Evolutionary conservation across 2,329 filamentous ascomycete genomes (phyloP).

Genomic region (Diaporthe batatas): DNA sequence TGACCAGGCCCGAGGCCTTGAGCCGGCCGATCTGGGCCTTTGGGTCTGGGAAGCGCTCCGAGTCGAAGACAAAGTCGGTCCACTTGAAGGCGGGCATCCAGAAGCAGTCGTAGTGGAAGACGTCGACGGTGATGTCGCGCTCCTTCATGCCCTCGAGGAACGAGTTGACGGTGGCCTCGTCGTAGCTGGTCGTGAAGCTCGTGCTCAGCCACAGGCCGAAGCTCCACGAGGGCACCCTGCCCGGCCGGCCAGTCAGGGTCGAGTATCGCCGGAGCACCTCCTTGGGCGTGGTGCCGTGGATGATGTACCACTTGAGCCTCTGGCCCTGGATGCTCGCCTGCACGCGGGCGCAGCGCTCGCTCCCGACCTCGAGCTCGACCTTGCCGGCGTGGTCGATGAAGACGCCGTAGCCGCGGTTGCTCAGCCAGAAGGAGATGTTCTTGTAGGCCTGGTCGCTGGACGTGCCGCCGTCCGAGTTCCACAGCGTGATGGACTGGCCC

Average conservation of each 20-base stretch:
- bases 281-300: conserved; percentile 79
- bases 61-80: conserved; percentile 81
- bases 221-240: conserved; percentile 78
- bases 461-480: conserved; percentile 75
- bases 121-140: conserved; percentile 74
- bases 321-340: conserved; percentile 79
- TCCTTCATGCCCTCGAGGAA: conserved; percentile 79
- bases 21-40: conserved; percentile 73
- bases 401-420: conserved; percentile 80
- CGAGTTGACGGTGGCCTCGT: conserved; percentile 75
- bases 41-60: conserved; percentile 77
- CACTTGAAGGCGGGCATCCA: conserved; percentile 83
- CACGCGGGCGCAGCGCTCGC: conserved; percentile 77
- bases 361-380: conserved; percentile 80
- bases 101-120: conserved; percentile 84
- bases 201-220: conserved; percentile 84
- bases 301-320: conserved; percentile 79
- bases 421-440: conserved; percentile 78
- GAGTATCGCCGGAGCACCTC: conserved; percentile 78
- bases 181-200: conserved; percentile 80
- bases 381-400: conserved; percentile 79
- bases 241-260: conserved; percentile 74
- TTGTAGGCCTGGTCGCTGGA: conserved; percentile 80
- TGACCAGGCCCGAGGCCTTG: conserved; percentile 71
- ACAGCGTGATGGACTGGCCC: conserved; percentile 76